Base-by-base conservation (phyloP, 2,329 filamentous ascomycete species). In the Penicillium janthinellum region DNA sequence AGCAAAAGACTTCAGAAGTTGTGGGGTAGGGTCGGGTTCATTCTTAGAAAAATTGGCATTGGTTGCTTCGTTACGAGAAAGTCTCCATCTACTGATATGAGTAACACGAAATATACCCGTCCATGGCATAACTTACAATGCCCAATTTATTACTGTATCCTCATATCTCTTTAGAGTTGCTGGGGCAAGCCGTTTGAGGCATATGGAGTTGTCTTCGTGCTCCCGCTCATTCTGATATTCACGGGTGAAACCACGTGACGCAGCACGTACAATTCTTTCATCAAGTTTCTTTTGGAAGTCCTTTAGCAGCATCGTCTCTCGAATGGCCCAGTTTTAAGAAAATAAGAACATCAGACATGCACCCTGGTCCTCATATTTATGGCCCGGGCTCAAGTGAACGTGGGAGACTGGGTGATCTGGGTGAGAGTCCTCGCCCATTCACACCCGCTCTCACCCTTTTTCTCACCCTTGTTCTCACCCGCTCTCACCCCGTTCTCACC, bases 1-100 rank as follows among this genome's bases (percentile, higher is more conserved):
- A 14, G 35, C 47, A 22, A 68, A 66, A 10, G 25, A 52, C 58
- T 68, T 68, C 1, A 67, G 41, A 4, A 56, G 8, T n/a, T 64
- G 4, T 0, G 51, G 56, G 3, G 59, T 56, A 0, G 54, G 60
- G 41, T 64, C 28, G 50, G 54, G 45, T 50, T 56, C 22, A 17
- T 56, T 25, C 7, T 57, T 52, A 11, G 50, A 56, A 56, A 61
- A 58, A 22, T 61, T 61, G 1, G 55, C 39, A 38, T 55, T 45
- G 0, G 25, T 37, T 31, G 51, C 55, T 56, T 61, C 39, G n/a
- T 56, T 56, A 5, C 51, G 39, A 37, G 59, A 56, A 49, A 58
- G 47, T 53, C 56, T 58, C 55, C 8, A 61, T 56, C 59, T 61
- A 5, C 39, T 28, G 34, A 38, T 20, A 47, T 54, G 35, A 37